phyloP scores from a whole-genome alignment of 805 yeast species.

The Barnettozyma californica region DNA sequence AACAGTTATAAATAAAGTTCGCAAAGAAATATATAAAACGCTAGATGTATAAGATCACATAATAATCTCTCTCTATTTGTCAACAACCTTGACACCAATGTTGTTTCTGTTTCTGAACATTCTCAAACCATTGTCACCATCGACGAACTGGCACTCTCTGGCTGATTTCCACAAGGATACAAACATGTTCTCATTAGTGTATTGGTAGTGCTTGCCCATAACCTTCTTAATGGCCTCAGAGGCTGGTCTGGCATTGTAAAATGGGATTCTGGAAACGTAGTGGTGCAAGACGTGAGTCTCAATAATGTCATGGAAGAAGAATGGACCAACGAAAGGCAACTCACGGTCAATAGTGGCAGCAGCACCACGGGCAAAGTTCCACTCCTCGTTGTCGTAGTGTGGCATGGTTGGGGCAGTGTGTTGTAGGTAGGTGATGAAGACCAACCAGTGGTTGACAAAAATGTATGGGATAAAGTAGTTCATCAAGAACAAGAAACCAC shows the following conservation, averaged over 20 bases:
- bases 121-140: conserved; percentile 61
- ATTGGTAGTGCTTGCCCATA: conserved; percentile 76
- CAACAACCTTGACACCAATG: conserved; percentile 36
- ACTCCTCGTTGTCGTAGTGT: conserved; percentile 67
- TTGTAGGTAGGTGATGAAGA: conserved; percentile 78
- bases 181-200: conserved; percentile 71
- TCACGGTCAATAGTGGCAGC: conserved; percentile 85
- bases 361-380: conserved; percentile 89
- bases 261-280: conserved; percentile 78
- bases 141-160: conserved; percentile 68
- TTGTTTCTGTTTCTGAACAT: conserved; percentile 75
- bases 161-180: conserved; percentile 54
- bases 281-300: conserved; percentile 90
- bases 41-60: background rate
- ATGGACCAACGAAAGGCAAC: conserved; percentile 73
- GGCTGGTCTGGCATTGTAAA: conserved; percentile 80
- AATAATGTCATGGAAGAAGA: conserved; percentile 81
- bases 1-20: background rate
- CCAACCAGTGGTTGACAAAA: conserved; percentile 87
- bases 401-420: conserved; percentile 79
- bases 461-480: conserved; percentile 75
- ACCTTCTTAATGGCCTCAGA: conserved; percentile 74
- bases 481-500: conserved; percentile 55
- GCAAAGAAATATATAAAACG: background rate
- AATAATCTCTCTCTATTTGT: conserved; percentile 1